Base-by-base conservation (phyloP, 2,329 filamentous ascomycete genomes). In the Neofusicoccum ribis region DNA sequence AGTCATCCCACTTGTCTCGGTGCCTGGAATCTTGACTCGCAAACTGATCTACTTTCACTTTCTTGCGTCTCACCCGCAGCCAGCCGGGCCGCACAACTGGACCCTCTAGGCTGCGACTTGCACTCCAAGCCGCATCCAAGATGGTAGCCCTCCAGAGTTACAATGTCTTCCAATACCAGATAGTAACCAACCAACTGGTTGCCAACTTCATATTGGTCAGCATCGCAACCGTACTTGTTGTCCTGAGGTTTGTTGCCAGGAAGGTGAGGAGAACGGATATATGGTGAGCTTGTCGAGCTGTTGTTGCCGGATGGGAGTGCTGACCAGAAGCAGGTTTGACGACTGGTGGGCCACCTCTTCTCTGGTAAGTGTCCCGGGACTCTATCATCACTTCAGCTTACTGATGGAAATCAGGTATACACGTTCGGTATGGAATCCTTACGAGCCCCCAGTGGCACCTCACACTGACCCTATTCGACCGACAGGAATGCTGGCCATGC, bases 401-500 rank as follows among this genome's bases (percentile, higher is more conserved):
- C 47, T 50, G 11, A 50, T n/a, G 44, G 11, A 39, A 51, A 43
- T 4, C 37, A 51, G 59, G 11, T 63, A 9, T 49, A 47, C 23
- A 36, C 39, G 34, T 60, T 47, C 23, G n/a, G 41, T 60, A 20
- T n/a, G 56, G 7, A 52, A 3, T 5, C 14, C n/a, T 14, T 3
- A 12, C 12, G 15, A 34, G 12, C 12, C 12, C 27, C 11, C 23
- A 4, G 8, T 23, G 54, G 7, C 5, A 6, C 14, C 7, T 34
- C 36, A 3, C 17, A n/a, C 37, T 59, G 20, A 59, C 20, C 20
- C 14, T 11, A 11, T 36, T 17, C 3, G 23, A 15, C 15, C 23
- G 6, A 34, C 15, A 60, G 56, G 39, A 7, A 63, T 63, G 37
- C 61, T 44, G 20, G 49, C 39, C 23, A 54, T 63, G 47, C 61